Conservation (phyloP, 2,329 filamentous ascomycete genomes). For the Hymenoscyphus infarciens region DNA sequence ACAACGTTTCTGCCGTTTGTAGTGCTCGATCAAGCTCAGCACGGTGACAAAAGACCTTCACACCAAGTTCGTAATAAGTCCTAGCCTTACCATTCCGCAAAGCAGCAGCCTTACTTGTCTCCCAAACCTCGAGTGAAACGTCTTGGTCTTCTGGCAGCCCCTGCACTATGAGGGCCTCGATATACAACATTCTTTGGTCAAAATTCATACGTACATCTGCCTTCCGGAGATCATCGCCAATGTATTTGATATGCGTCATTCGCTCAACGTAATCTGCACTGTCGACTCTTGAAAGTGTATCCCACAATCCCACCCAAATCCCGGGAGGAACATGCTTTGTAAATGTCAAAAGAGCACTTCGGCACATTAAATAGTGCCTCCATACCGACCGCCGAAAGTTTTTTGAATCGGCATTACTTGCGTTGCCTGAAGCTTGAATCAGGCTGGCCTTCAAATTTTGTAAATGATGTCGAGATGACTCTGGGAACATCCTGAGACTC, state of each 20-base stretch:
- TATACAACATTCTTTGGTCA: constrained; percentile 60
- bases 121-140: constrained; percentile 36
- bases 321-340: constrained; percentile 56
- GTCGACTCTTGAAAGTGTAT: constrained; percentile 48
- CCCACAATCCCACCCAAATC: constrained; percentile 66
- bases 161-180: constrained; percentile 64
- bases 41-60: constrained; percentile 57
- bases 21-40: constrained; percentile 59
- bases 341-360: constrained; percentile 42
- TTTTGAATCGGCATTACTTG: constrained; percentile 14
- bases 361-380: constrained; percentile 49
- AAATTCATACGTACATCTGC: constrained; percentile 53
- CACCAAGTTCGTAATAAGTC: constrained; percentile 62
- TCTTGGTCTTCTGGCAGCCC: constrained; percentile 49
- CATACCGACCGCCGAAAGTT: constrained; percentile 38
- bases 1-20: constrained; percentile 51
- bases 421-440: neutral
- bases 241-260: constrained; percentile 56
- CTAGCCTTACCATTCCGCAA: constrained; percentile 31
- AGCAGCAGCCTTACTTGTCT: constrained; percentile 36
- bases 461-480: constrained; percentile 3
- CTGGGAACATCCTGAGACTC: constrained; percentile 27
- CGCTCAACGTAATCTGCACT: constrained; percentile 49
- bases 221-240: constrained; percentile 64
- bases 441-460: neutral